Percentiles rank a stretch among this genome's conserved stretches.
These are phyloP conservation scores for Coffea canephora DNA, from an alignment of 257 asterid species.

Conservation along the genomic window DNA sequence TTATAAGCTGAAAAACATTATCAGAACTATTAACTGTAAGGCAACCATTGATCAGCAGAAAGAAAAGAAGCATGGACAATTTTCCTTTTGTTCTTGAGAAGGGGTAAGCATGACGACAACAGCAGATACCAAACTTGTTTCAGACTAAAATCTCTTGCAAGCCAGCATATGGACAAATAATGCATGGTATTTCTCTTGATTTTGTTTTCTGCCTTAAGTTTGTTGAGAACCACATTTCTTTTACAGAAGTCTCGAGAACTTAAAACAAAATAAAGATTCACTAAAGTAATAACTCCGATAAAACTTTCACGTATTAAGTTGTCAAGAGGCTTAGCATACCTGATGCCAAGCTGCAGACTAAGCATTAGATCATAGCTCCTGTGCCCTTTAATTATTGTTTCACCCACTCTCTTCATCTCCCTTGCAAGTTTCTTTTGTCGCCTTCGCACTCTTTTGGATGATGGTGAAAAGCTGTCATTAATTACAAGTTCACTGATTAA, in stretches of 20 bases:
- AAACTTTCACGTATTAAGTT: not conserved
- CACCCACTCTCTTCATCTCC: constrained; percentile 88
- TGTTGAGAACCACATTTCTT: not conserved
- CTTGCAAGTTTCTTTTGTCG: constrained; percentile 62
- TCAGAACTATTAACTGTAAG: not conserved
- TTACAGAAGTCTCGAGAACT: not conserved
- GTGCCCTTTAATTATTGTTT: constrained; percentile 91
- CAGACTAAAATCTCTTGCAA: not conserved
- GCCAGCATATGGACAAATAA: not conserved
- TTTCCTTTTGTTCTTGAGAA: not conserved
- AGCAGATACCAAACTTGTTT: not conserved
- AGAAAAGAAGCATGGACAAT: not conserved
- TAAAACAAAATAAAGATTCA: not conserved
- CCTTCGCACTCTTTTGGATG: constrained; percentile 64
- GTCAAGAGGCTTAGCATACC: constrained; percentile 40
- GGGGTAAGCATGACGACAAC: not conserved
- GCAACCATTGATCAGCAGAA: not conserved
- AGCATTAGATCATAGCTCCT: constrained; percentile 97
- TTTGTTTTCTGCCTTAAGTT: not conserved
- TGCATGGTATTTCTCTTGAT: not conserved
- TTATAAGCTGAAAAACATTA: not conserved
- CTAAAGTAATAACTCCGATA: not conserved
- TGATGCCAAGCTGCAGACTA: constrained; percentile 96
- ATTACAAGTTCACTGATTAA: constrained; percentile 77
- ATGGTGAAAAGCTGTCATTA: constrained; percentile 66